Evolutionary conservation across 768 basidiomycete genomes (phyloP), one percentile per base, ranked within the genome.

Genomic region (Inosperma sp.): DNA sequence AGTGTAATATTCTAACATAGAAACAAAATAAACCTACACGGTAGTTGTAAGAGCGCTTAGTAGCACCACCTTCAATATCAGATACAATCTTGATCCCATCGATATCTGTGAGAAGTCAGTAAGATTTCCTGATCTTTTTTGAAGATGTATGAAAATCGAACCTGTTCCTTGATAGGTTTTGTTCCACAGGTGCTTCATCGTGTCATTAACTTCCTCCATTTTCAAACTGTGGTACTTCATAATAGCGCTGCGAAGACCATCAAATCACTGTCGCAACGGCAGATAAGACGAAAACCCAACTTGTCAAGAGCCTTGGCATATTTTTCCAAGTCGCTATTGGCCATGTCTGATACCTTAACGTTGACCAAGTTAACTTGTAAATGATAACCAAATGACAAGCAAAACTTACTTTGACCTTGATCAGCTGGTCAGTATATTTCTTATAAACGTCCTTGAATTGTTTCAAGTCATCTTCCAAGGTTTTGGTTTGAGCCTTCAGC

Each of bases 201-300:
- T 94, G 61, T 96, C 93, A 62, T 99, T 99, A 60, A 99, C 93
- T 73, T 99, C 96, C 67, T 94, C 92, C 96, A 98, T 96, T 71
- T 99, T 99, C 59, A 96, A 76, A 12, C 84, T 73, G 62, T 99
- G 96, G 62, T 97, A 99, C 68, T 91, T 92, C 91, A 99, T 96
- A 66, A 99, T 98, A 34, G 94, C 96, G 58, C 95, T 97, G 51
- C 2, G 51, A 55, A 17, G 47, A 39, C 33, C 34, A 27, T 54
- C 27, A 29, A 45, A 4, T 12, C 13, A 13, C 12, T 19, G 5
- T 31, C 12, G 36, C 37, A 37, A n/a, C 19, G 7, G 14, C 16
- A 45, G 26, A n/a, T 5, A 22, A 46, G 5, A 22, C 14, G 25
- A 37, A 37, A 23, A 36, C 64, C 85, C 57, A 57, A 97, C 95